These are phyloP conservation scores for Leccinum pachyderme DNA, from an alignment of 1,284 basidiomycete genomes.

Conservation along the genomic window DNA sequence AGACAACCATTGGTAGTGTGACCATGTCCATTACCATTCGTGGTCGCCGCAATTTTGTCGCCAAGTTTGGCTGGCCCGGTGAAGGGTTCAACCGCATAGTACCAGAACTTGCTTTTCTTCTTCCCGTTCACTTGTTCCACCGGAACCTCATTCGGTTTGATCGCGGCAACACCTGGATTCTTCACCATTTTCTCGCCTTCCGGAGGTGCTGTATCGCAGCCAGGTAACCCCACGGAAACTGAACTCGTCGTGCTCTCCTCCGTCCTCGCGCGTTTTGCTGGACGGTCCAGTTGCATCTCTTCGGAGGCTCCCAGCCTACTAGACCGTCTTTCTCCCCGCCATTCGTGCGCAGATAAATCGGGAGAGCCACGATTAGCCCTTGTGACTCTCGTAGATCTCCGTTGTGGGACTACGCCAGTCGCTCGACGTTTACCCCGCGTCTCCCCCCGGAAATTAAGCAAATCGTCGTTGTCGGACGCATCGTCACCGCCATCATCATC, in stretches of 20 bases:
- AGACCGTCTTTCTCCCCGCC: conserved; percentile 76
- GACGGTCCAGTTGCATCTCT: conserved; percentile 49
- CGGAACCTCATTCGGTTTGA: conserved; percentile 67
- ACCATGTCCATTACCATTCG: conserved; percentile 23
- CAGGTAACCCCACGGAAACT: conserved; percentile 40
- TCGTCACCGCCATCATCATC: conserved; percentile 66
- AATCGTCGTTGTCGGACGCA: conserved; percentile 50
- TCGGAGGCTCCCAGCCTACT: conserved; percentile 55
- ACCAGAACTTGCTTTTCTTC: conserved; percentile 80
- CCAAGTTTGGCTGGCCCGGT: conserved; percentile 29
- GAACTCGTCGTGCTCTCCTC: conserved; percentile 65
- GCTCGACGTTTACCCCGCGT: conserved; percentile 36
- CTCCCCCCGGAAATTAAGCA: conserved; percentile 41
- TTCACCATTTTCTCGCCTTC: conserved; percentile 31
- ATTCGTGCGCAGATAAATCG: conserved; percentile 50
- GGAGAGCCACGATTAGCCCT: conserved; percentile 53
- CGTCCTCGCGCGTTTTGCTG: conserved; percentile 66
- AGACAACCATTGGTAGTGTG: conserved; percentile 8
- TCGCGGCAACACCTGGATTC: conserved; percentile 50
- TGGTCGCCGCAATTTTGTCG: conserved; percentile 9
- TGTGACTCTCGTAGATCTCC: conserved; percentile 61
- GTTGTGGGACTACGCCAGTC: conserved; percentile 39
- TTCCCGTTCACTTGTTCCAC: conserved; percentile 69
- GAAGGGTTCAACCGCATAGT: conserved; percentile 73
- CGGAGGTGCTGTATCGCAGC: conserved; percentile 34